Base-by-base conservation (phyloP, 192 early-diverging fungal species). In the Bifiguratus adelaidae region DNA sequence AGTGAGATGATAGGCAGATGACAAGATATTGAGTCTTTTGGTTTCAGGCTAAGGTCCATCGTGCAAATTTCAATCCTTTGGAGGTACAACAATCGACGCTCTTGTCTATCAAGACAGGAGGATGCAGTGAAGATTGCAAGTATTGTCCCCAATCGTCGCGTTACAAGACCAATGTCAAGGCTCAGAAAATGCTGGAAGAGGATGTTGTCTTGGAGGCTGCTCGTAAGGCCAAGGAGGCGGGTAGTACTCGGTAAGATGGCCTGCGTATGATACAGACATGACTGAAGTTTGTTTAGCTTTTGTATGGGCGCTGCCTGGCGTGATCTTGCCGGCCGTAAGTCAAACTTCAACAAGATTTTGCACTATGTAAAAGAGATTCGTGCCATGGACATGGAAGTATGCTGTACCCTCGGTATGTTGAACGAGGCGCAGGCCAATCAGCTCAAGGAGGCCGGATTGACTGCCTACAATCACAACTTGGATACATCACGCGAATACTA, bases 241-340 rank as follows among this genome's bases (percentile, higher is more conserved):
- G 86, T 20, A 73, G 68, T 32, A 83, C 82, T 25, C 74, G 86
- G 68, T 67, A 48, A 41, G 30, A 15, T 16, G 4, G 34, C n/a
- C n/a, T n/a, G n/a, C n/a, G n/a, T n/a, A n/a, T n/a, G n/a, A n/a
- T n/a, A n/a, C n/a, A n/a, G n/a, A n/a, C n/a, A n/a, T n/a, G n/a
- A n/a, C n/a, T n/a, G n/a, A n/a, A n/a, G 0, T 20, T 22, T 3
- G 1, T 36, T 11, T 25, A 59, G 58, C 34, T 89, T 89, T 67
- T 89, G 86, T 58, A 89, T 89, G 86, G 86, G 86, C 46, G 83
- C 86, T 46, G 86, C 86, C 15, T 89, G 86, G 86, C 68, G 86
- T 54, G 83, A 86, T 55, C 50, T 86, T 29, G 63, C 77, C 20
- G 86, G 86, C 30, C 76, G 86, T 32, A 89, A 86, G 61, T 76